phyloP scores from a whole-genome alignment of 331 rosid genomes.

The Rhamnella rubrinervis region DNA sequence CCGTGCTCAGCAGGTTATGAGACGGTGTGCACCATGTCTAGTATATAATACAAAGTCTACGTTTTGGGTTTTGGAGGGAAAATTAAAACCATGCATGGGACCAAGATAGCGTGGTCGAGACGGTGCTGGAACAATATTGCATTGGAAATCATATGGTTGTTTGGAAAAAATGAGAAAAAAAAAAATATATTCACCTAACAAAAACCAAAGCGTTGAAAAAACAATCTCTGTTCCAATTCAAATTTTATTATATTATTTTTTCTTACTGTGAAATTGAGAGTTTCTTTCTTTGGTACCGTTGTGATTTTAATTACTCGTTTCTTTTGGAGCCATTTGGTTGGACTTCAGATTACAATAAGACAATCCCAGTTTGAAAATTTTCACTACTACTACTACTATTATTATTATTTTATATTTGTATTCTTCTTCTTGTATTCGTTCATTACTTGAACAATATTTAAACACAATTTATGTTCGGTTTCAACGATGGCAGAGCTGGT shows the following conservation, averaged over 20 bases:
- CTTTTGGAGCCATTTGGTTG: conserved; percentile 27
- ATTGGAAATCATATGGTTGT: conserved; percentile 45
- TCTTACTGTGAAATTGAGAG: background rate
- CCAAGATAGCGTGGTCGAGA: conserved; percentile 73
- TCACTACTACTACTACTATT: background rate
- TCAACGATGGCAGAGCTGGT: conserved; percentile 50
- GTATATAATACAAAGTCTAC: conserved; percentile 33
- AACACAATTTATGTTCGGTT: conserved; percentile 16
- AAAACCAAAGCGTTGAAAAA: conserved; percentile 22
- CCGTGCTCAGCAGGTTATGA: conserved; percentile 68
- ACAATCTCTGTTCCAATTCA: conserved; percentile 20
- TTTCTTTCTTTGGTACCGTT: background rate
- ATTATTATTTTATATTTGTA: conserved; percentile 22
- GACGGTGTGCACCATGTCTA: conserved; percentile 48
- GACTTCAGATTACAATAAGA: conserved; percentile 33
- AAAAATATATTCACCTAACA: background rate
- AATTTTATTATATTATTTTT: conserved; percentile 17
- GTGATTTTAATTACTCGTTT: background rate
- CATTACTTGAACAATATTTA: background rate
- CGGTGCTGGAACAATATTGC: conserved; percentile 46
- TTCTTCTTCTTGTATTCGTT: conserved; percentile 21
- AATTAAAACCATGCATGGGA: conserved; percentile 37
- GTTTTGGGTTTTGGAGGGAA: conserved; percentile 33
- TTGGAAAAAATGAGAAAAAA: background rate
- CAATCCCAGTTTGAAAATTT: conserved; percentile 39